Conservation (phyloP, 352 stramenopile species). For the Phytophthora sojae region DNA sequence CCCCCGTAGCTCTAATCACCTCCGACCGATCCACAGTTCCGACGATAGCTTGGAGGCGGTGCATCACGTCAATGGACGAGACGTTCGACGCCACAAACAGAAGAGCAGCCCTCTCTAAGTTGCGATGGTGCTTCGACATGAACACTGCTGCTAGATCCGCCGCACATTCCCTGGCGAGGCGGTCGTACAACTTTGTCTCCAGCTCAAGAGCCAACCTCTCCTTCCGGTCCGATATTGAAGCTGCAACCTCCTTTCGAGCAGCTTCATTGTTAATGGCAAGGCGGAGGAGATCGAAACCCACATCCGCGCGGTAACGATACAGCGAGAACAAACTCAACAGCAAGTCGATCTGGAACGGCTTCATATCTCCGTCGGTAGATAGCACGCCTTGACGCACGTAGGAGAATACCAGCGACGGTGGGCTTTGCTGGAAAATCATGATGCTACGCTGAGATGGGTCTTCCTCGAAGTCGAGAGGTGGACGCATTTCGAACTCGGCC, state of each 20-base stretch:
- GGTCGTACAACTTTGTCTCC: constrained; percentile 81
- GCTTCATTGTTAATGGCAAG: constrained; percentile 33
- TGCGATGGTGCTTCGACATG: constrained; percentile 55
- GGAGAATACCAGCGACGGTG: constrained; percentile 76
- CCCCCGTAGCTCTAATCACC: constrained; percentile 62
- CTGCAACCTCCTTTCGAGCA: constrained; percentile 17
- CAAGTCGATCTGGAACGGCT: constrained; percentile 73
- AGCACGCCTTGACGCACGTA: constrained; percentile 58
- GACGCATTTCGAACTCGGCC: constrained; percentile 66
- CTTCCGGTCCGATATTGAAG: constrained; percentile 43
- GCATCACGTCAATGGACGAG: constrained; percentile 60
- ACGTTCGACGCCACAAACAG: constrained; percentile 82
- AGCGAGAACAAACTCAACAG: constrained; percentile 84
- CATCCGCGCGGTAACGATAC: constrained; percentile 87
- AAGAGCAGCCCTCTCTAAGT: constrained; percentile 69
- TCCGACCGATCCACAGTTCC: constrained; percentile 51
- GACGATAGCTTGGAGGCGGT: constrained; percentile 59
- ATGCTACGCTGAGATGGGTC: constrained; percentile 41
- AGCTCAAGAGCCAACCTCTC: constrained; percentile 67
- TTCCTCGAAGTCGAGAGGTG: constrained; percentile 14
- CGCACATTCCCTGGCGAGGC: constrained; percentile 72
- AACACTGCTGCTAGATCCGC: constrained; percentile 71
- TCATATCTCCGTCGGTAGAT: constrained; percentile 34
- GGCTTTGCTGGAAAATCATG: constrained; percentile 79
- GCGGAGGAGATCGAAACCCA: constrained; percentile 62